Evolutionary conservation across 805 yeast genomes (phyloP), one percentile per base, ranked within the genome.

Genomic region (Spathaspora hagerdaliae): DNA sequence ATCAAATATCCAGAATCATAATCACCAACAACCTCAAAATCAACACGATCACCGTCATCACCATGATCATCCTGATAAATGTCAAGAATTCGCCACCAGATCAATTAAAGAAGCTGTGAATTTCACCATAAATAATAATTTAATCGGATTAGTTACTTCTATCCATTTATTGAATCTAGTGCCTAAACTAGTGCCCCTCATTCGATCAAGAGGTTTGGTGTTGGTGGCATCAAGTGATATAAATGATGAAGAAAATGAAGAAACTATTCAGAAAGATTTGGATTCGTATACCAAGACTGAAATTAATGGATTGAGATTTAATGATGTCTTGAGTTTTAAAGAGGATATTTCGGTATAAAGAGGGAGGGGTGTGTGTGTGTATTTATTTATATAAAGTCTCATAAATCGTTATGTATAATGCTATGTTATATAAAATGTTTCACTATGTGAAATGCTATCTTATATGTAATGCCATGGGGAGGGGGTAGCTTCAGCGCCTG

Each of bases 101-200:
- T 83, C 94, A 1, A 74, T 92, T 43, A 87, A 87, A 55, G 89
- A 88, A 52, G 96, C 95, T 1, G 81, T 90, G 1, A 76, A 76
- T 42, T 90, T 88, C 60, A 91, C 97, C 0, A 75, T 83, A 3
- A 74, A 77, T 46, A 94, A 94, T 59, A 94, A 94, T 58, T 70
- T 94, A 43, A 73, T 94, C 51, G 99, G 99, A 13, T 62, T 94
- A 9, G 81, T 89, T 24, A 79, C 88, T 19, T 89, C 96, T 0
- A 76, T 81, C 27, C 83, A 83, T 45, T 59, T 94, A 44, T 68
- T 92, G 46, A 69, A 75, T 34, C 67, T 90, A 27, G 90, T 89
- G 38, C 95, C 96, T 0, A 82, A 84, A 43, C 65, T 91, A 36
- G 78, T 85, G 6, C 85, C 85, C 33, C 76, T 86, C 27, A 84